Evolutionary conservation across 1,284 basidiomycete species (phyloP), one percentile per base, ranked within the genome.

Genomic region (Sporisorium sorghi): DNA sequence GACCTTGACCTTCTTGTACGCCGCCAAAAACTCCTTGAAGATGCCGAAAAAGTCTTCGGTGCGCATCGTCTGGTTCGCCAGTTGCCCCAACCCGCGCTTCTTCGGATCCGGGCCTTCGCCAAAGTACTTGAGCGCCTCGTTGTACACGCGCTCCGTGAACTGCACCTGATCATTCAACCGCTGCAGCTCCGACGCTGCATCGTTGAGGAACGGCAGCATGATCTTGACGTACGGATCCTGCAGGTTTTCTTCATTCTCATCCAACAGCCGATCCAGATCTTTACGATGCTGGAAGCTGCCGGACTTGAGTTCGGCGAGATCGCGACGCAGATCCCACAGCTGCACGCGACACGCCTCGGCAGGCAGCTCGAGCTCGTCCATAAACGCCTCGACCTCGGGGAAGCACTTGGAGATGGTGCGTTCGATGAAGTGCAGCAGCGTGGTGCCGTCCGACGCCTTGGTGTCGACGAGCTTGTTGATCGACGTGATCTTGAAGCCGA

Each of bases 381-480:
- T 85, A 85, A 98, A 99, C 2, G 88, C 87, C 81, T 93, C 92
- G 87, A 97, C 93, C 39, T 91, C 88, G 11, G 91, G 91, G 86
- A 98, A 98, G 79, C 94, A 91, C 78, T 91, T 91, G 11, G 90
- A 87, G 6, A 99, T 90, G 0, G 93, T 96, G 55, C 91, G 88
- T 83, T 98, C 95, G 54, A 98, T 86, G 87, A 98, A 98, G 85
- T 99, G 96, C 9, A 99, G 87, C 42, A 99, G 88, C 0, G 96
- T 99, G 92, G 83, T 95, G 91, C 59, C 93, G 88, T 85, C 83
- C 8, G 66, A 75, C 3, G 95, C 97, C 86, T 99, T 99, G 3
- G 96, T 99, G 82, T 99, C 97, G 43, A 98, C 96, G 53, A 99
- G 88, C 88, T 94, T 95, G 87, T 99, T 99, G 86, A 99, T 97